These are phyloP conservation scores for Trichoderma koningiopsis DNA, from an alignment of 2,329 filamentous ascomycete species.

Conservation along the genomic window DNA sequence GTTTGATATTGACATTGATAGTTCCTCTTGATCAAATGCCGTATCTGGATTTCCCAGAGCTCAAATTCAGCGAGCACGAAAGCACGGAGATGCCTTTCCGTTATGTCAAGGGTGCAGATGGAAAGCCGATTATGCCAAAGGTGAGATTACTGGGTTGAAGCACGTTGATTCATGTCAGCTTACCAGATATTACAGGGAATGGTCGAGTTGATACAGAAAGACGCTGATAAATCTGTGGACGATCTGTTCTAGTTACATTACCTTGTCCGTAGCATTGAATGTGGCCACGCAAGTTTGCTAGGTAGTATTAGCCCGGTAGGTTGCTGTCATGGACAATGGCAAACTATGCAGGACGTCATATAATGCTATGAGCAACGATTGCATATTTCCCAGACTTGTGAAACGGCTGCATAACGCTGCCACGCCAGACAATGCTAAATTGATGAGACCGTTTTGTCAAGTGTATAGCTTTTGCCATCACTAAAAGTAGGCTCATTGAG, in stretches of 20 bases:
- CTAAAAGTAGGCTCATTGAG: background rate
- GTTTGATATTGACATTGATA: slow-evolving; percentile 41
- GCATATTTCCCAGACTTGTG: background rate
- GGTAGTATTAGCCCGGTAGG: background rate
- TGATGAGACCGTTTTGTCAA: background rate
- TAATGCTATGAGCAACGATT: background rate
- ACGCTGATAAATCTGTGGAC: slow-evolving; percentile 88
- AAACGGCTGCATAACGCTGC: background rate
- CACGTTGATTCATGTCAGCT: slow-evolving; percentile 25
- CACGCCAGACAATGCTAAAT: background rate
- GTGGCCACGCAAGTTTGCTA: background rate
- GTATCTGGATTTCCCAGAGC: slow-evolving; percentile 85
- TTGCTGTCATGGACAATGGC: background rate
- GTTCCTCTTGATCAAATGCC: slow-evolving; percentile 76
- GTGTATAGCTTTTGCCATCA: background rate
- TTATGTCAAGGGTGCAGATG: slow-evolving; percentile 77
- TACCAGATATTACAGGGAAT: slow-evolving; percentile 67
- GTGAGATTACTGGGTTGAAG: slow-evolving; percentile 51
- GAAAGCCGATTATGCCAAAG: slow-evolving; percentile 86
- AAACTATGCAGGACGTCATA: background rate
- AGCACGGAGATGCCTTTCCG: slow-evolving; percentile 98
- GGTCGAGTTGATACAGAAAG: slow-evolving; percentile 88
- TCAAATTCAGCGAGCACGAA: slow-evolving; percentile 88
- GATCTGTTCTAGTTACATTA: slow-evolving; percentile 67
- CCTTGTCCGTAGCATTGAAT: background rate